Evolutionary conservation across 139 green algal species (phyloP), one percentile per base, ranked within the genome.

Genomic region (Tetradesmus lagerheimii): DNA sequence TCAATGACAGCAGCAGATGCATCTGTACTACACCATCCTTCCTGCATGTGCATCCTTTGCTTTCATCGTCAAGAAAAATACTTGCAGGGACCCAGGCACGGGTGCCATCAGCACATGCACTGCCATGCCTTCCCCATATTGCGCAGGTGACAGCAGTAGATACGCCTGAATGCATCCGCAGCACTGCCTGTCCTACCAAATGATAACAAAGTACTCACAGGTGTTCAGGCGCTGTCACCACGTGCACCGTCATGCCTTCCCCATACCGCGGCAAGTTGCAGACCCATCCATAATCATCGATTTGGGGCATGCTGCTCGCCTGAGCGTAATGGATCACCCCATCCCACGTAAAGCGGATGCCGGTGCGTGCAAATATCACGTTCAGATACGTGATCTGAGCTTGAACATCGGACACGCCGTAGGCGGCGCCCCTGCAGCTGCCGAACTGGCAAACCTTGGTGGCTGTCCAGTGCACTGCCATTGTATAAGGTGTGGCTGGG

Each of bases 291-390:
- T 27, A 71, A 23, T 71, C n/a, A 12, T 80, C 34, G 43, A 88
- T 88, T 25, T 88, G 15, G 1, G 6, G 25, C 29, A 80, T 39
- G 38, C 29, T 41, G 4, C 16, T 64, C 12, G 83, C 83, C 15
- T 38, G 20, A 1, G 83, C 83, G 5, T 66, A 41, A 18, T 88
- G 35, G 2, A 88, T 64, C 9, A 80, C 38, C 2, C 64, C 83
- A 66, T 88, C 62, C 83, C 83, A 88, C 0, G 37, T 31, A 41
- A 88, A 88, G 11, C 43, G 83, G 43, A 88, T 43, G 1, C 83
- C 83, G 16, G 27, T n/a, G 18, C 39, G 62, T 27, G 35, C 34
- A 74, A 45, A 88, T 27, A 88, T 41, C 4, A 34, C 31, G n/a
- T 88, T 88, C 4, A 80, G 5, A 31, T 80, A 64, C 0, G 29